Base-by-base conservation (phyloP, 345 rosid species). In the Acer negundo region DNA sequence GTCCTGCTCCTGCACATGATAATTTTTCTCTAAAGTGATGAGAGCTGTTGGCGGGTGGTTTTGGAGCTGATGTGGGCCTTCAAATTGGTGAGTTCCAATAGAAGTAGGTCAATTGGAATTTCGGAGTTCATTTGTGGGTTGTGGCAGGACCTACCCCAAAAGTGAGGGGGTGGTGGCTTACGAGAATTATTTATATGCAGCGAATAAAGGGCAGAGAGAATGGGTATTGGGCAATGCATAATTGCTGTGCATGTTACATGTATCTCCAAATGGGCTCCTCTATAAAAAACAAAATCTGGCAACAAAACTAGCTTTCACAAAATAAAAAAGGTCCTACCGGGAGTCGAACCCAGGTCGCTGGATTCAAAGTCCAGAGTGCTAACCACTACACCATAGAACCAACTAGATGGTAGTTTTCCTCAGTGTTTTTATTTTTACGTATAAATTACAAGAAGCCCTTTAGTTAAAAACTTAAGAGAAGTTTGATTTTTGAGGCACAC, bases 301-400 rank as follows among this genome's bases (percentile, higher is more conserved):
- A 3, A 5, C 16, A 49, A 12, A 3, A 49, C 16, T 35, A 4
- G 6, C 38, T 35, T 35, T 35, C 38, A 35, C 38, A 35, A 35
- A 35, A 35, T 49, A 49, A 1, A 40, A 40, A 24, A 90, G 97
- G 92, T 90, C 95, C 93, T 89, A 92, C 93, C 94, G 95, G 92
- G 92, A 92, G 90, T 94, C 91, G 93, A 92, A 90, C 95, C 92
- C 97, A 88, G 95, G 95, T 90, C 91, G 89, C 95, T 87, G 91
- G 98, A 92, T 96, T 91, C 97, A 91, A 91, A 91, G 93, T 91
- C 97, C 97, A 89, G 90, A 91, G 94, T 94, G 99, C 97, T 94
- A 94, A 96, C 99, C 97, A 92, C 97, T 91, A 92, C 97, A 92
- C 98, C 95, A 91, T 90, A 90, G 92, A 95, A 92, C 92, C 97